phyloP scores from a whole-genome alignment of 805 yeast genomes.

The Isabelozyma heimii region DNA sequence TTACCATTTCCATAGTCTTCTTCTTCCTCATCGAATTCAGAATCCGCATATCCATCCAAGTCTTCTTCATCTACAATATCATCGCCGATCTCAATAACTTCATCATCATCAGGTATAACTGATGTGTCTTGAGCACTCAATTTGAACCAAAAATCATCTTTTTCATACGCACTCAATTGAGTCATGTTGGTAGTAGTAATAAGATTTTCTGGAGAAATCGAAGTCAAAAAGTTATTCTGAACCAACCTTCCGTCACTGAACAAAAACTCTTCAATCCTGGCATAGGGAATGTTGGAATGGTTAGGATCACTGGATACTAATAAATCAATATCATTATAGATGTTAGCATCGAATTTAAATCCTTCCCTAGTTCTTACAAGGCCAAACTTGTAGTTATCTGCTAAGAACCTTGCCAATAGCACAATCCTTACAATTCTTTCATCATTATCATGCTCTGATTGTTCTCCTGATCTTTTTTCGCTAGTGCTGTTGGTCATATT shows the following conservation, averaged over 20 bases:
- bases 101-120: conserved; percentile 11
- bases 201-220: conserved; percentile 32
- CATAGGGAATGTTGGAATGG: conserved; percentile 16
- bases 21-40: conserved; percentile 32
- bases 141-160: conserved; percentile 27
- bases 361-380: conserved; percentile 44
- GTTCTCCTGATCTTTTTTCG: conserved; percentile 14
- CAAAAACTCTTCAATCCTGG: conserved; percentile 30
- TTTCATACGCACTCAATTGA: conserved; percentile 12
- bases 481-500: conserved; percentile 9
- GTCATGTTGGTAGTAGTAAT: conserved; percentile 5
- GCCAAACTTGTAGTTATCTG: conserved; percentile 55
- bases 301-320: conserved; percentile 15
- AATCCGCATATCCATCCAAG: conserved; percentile 20
- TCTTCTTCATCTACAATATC: conserved; percentile 19
- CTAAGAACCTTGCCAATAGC: conserved; percentile 48
- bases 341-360: conserved; percentile 39
- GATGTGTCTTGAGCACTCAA: conserved; percentile 10
- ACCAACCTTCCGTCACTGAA: conserved; percentile 41
- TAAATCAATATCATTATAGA: conserved; percentile 22
- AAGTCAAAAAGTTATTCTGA: conserved; percentile 37
- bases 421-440: conserved; percentile 52
- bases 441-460: conserved; percentile 42
- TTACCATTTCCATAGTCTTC: conserved; percentile 11
- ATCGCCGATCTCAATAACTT: conserved; percentile 11